Conservation (phyloP, 805 yeast genomes). For the Groenewaldozyma salmanticensis region DNA sequence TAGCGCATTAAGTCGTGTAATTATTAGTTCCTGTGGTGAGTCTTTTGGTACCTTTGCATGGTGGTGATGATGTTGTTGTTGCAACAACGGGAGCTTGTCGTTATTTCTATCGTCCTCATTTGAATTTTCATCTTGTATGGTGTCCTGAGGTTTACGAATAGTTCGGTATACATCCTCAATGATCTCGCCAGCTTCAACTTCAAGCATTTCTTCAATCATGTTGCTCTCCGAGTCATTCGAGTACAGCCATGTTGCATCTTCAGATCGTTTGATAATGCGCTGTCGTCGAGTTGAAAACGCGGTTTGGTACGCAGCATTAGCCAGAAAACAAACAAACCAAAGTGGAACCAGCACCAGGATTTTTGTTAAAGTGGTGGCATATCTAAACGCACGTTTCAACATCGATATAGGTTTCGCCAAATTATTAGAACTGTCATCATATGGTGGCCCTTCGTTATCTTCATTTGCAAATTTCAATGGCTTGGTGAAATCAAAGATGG, state of each 20-base stretch:
- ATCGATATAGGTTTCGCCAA: background rate
- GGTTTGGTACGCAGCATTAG: constrained; percentile 35
- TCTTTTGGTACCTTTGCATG: constrained; percentile 2
- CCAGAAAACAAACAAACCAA: constrained; percentile 50
- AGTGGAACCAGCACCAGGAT: constrained; percentile 49
- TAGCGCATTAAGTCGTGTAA: constrained; percentile 46
- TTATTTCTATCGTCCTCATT: constrained; percentile 1
- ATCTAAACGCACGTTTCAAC: constrained; percentile 22
- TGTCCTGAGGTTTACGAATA: constrained; percentile 6
- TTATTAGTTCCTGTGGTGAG: constrained; percentile 39
- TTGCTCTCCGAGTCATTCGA: constrained; percentile 1
- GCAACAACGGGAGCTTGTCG: background rate
- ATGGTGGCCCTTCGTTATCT: background rate
- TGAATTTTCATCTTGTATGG: constrained; percentile 3
- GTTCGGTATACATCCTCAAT: constrained; percentile 36
- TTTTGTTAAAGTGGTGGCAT: constrained; percentile 39
- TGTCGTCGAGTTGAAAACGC: constrained; percentile 32
- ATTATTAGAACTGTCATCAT: background rate
- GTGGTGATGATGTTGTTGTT: background rate
- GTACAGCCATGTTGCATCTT: constrained; percentile 3
- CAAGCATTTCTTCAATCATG: constrained; percentile 33
- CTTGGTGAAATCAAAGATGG: constrained; percentile 9
- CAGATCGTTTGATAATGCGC: constrained; percentile 8
- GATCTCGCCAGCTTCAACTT: constrained; percentile 53
- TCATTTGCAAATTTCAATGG: constrained; percentile 1